phyloP scores from a whole-genome alignment of 495 filamentous ascomycete genomes.

The Lichenothelia convexa region DNA sequence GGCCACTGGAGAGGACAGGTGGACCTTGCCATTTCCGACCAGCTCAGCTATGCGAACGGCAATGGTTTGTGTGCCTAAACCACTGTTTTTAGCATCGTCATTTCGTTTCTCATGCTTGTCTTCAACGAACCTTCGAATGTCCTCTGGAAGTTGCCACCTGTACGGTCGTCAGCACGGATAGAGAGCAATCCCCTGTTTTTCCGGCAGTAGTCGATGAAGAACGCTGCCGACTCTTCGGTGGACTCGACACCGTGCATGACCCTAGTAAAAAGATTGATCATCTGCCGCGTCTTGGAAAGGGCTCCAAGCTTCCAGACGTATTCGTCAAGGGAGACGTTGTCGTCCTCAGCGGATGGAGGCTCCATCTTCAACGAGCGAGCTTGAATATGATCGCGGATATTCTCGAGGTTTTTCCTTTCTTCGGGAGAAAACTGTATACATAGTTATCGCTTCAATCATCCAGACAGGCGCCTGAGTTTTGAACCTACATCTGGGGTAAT shows the following conservation, averaged over 20 bases:
- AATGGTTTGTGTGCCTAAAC: no score
- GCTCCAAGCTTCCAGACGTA: constrained; percentile 1
- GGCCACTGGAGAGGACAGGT: no score
- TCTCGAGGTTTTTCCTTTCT: constrained; percentile 1
- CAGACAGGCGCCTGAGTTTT: no score
- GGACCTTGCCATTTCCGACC: no score
- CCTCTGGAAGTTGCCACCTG: constrained; percentile 1
- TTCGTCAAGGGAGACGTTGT: constrained; percentile 3
- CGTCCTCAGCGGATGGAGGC: constrained; percentile 1
- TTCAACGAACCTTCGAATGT: neutral
- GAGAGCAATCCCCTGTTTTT: constrained; percentile 1
- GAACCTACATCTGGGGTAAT: no score
- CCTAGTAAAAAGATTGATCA: constrained; percentile 2
- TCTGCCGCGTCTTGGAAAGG: neutral
- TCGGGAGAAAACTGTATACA: constrained; percentile 1
- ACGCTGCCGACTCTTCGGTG: constrained; percentile 1
- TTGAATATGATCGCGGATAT: constrained; percentile 2
- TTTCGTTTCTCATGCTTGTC: no score
- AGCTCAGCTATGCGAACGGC: no score
- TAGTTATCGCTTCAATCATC: no score
- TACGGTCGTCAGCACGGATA: neutral
- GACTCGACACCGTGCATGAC: constrained; percentile 5
- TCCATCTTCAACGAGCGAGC: neutral
- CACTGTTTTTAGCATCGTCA: no score
- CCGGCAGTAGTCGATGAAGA: constrained; percentile 6